Evolutionary conservation across 495 filamentous ascomycete species (phyloP), one percentile per base, ranked within the genome.

Genomic region (Xylaria intraflava): DNA sequence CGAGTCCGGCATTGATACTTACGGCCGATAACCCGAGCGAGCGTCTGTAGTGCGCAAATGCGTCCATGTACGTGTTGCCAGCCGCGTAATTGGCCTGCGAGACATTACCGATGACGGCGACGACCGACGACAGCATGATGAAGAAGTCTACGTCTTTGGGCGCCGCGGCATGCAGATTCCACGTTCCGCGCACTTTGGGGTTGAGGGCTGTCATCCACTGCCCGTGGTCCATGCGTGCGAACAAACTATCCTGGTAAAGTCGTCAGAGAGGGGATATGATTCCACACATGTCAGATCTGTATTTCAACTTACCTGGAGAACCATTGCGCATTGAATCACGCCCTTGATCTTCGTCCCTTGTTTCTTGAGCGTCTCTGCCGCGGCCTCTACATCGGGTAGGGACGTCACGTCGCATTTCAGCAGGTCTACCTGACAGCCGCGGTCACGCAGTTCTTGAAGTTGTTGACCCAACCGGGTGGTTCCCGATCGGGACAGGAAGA

Each of bases 81-180:
- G 79, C 78, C 6, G 78, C 68, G 58, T 84, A 84, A 24, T 78
- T 78, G 29, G 73, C 66, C 60, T 85, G 82, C 0, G 72, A 70
- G 7, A 64, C 56, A 40, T 66, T 74, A 0, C 81, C 81, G 20
- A 80, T 57, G 1, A 75, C 59, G 16, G 70, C 77, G 2, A 72
- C 62, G 0, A 76, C 56, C 5, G 80, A 83, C 1, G 58, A 78
- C 1, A 80, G 62, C 69, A 82, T 72, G 51, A 82, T 58, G 69
- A 76, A 82, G 66, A 80, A 82, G 36, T 36, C 30, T 22, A 26
- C 29, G 23, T 49, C 51, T 35, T 35, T 47, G 26, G 38, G 27
- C 74, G 65, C n/a, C 44, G 49, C 14, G 62, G 49, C 35, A 50
- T 81, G 75, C 3, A 82, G 38, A 43, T 81, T 80, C 71, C 69